Conservation (phyloP, 768 basidiomycete species). For the Pleurotus pulmonarius region DNA sequence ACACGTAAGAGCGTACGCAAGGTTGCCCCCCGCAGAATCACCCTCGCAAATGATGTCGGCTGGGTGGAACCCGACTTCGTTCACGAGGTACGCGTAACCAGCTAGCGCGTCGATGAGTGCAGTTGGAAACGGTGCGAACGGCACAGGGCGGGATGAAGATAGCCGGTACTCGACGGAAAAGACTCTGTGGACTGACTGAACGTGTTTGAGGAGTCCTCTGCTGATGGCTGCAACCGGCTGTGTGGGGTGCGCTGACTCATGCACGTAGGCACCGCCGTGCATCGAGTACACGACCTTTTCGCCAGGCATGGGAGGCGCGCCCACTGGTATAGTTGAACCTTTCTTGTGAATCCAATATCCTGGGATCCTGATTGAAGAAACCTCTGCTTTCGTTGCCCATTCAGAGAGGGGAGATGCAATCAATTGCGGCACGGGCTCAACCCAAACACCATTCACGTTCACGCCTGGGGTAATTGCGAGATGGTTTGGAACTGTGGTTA, state of each 20-base stretch:
- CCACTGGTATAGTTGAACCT: slow-evolving; percentile 28
- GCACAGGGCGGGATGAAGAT: slow-evolving; percentile 28
- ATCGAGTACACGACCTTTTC: slow-evolving; percentile 59
- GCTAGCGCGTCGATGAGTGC: slow-evolving; percentile 75
- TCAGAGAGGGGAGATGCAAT: slow-evolving; percentile 38
- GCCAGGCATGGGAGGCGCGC: slow-evolving; percentile 36
- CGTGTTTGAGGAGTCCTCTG: slow-evolving; percentile 43
- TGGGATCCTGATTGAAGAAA: slow-evolving; percentile 41
- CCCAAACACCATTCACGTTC: slow-evolving; percentile 47
- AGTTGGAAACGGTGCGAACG: slow-evolving; percentile 63
- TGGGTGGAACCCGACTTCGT: slow-evolving; percentile 51
- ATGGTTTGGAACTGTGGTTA: slow-evolving; percentile 28
- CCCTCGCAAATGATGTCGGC: slow-evolving; percentile 63
- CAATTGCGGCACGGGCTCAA: slow-evolving; percentile 37
- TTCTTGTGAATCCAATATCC: slow-evolving; percentile 56
- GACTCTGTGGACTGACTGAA: slow-evolving; percentile 37
- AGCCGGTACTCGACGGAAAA: slow-evolving; percentile 74
- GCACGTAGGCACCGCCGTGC: slow-evolving; percentile 62
- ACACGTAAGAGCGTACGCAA: slow-evolving; percentile 58
- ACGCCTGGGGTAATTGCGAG: slow-evolving; percentile 35
- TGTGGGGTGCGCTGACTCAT: slow-evolving; percentile 52
- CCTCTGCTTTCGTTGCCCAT: slow-evolving; percentile 35
- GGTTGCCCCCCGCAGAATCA: slow-evolving; percentile 78
- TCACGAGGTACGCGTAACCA: slow-evolving; percentile 69
- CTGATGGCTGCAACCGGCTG: slow-evolving; percentile 42